phyloP scores from a whole-genome alignment of 345 rosid genomes.

The Trapa incisa region DNA sequence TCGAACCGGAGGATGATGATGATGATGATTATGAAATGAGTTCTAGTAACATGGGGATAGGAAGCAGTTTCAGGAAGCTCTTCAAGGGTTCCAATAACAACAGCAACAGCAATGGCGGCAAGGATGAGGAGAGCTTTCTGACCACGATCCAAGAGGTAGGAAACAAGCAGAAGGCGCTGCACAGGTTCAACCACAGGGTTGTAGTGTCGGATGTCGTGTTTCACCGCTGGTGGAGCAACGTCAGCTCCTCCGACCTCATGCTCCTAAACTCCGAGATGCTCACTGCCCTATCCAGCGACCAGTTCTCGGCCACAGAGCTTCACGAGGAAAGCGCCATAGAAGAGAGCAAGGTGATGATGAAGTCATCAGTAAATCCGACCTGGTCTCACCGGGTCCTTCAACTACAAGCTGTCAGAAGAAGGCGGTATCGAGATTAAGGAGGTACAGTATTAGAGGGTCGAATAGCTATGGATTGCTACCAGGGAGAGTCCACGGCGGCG shows the following conservation, averaged over 20 bases:
- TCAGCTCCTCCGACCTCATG: constrained; percentile 73
- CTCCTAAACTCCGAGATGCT: constrained; percentile 65
- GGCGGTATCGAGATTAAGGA: constrained; percentile 36
- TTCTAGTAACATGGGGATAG: constrained; percentile 51
- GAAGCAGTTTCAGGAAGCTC: constrained; percentile 53
- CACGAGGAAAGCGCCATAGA: neutral
- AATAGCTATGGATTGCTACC: constrained; percentile 15
- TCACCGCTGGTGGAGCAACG: constrained; percentile 81
- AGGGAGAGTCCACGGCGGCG: constrained; percentile 4
- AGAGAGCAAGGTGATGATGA: constrained; percentile 24
- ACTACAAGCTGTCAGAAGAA: constrained; percentile 24
- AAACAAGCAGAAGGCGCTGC: constrained; percentile 16
- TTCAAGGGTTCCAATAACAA: constrained; percentile 14
- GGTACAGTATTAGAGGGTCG: constrained; percentile 2
- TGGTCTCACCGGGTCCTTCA: constrained; percentile 2
- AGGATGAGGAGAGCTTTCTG: constrained; percentile 11
- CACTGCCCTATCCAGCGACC: constrained; percentile 32
- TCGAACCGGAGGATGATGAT: constrained; percentile 47
- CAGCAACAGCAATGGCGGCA: neutral
- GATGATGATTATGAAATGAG: constrained; percentile 5
- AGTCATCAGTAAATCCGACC: constrained; percentile 16
- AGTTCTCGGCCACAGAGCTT: constrained; percentile 23
- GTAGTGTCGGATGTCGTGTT: constrained; percentile 55
- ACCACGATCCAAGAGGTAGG: constrained; percentile 8
- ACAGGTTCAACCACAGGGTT: constrained; percentile 60